Conservation (phyloP, 176 grass and related monocot species). For the Ampelocalamus luodianensis region DNA sequence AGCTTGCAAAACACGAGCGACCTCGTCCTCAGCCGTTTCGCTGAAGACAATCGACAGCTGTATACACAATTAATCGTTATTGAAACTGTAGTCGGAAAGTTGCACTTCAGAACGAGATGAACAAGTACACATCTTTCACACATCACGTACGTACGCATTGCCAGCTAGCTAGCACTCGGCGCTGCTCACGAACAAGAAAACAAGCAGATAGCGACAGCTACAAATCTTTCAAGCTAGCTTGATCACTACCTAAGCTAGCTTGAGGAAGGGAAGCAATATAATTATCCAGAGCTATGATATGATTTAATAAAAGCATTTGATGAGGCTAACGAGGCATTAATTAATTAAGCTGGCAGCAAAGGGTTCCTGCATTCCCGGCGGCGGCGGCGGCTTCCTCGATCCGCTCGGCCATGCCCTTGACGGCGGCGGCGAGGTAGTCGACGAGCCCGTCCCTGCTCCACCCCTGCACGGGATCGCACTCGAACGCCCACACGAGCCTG, state of each 20-base stretch:
- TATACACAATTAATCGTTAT: no score
- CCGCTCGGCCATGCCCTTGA: slow-evolving; percentile 58
- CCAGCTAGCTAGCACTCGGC: neutral
- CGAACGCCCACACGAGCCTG: slow-evolving; percentile 64
- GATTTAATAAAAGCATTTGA: neutral
- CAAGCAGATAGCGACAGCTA: neutral
- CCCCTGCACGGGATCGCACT: slow-evolving; percentile 67
- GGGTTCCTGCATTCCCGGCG: neutral
- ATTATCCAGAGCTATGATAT: neutral
- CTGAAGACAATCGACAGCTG: no score
- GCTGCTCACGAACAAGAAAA: neutral
- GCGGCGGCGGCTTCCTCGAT: slow-evolving; percentile 50
- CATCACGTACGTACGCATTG: neutral
- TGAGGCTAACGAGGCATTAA: neutral
- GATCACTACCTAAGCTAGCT: no score
- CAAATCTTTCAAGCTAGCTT: neutral
- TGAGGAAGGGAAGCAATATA: neutral
- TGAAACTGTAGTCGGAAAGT: neutral
- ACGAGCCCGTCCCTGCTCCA: slow-evolving; percentile 59
- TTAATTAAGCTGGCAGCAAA: neutral
- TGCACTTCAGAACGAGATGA: neutral
- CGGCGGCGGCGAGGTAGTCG: slow-evolving; percentile 46
- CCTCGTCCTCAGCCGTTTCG: no score
- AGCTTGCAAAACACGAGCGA: no score
- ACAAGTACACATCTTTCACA: neutral